Evolutionary conservation across 2,329 filamentous ascomycete species (phyloP).

Genomic region (Xylogone sp.): DNA sequence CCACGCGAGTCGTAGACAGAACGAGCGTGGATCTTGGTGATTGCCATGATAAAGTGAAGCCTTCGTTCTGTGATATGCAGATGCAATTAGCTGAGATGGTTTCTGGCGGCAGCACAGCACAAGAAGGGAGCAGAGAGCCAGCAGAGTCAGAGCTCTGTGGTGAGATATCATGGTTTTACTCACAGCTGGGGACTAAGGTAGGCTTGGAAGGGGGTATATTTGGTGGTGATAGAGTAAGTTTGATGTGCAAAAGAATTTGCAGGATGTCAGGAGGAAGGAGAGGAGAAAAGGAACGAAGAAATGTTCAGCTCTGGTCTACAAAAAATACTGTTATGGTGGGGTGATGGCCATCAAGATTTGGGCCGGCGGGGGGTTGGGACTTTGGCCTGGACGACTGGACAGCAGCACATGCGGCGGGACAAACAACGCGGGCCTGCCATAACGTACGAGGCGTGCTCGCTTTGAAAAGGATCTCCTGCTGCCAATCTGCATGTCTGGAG

Average conservation of each 20-base stretch:
- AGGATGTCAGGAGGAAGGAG: background rate
- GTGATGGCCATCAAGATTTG: background rate
- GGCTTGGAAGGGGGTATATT: no score
- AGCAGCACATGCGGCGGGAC: background rate
- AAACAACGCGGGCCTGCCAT: background rate
- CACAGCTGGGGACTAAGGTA: no score
- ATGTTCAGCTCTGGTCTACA: background rate
- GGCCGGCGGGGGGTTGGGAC: background rate
- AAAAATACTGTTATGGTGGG: background rate
- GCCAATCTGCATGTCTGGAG: background rate
- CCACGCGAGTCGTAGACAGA: constrained; percentile 97
- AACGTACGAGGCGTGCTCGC: background rate
- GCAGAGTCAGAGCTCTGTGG: no score
- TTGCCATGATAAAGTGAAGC: constrained; percentile 66
- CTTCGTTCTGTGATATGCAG: background rate
- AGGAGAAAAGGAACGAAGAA: background rate
- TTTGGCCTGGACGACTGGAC: background rate
- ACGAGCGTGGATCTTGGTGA: constrained; percentile 86
- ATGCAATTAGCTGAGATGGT: no score
- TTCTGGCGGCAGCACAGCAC: no score
- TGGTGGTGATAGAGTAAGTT: no score
- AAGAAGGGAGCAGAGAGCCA: no score
- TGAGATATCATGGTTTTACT: no score
- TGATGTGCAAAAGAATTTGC: no score
- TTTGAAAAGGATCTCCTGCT: background rate